These are phyloP conservation scores for Malus asiatica DNA, from an alignment of 306 rosid genomes.

Conservation along the genomic window DNA sequence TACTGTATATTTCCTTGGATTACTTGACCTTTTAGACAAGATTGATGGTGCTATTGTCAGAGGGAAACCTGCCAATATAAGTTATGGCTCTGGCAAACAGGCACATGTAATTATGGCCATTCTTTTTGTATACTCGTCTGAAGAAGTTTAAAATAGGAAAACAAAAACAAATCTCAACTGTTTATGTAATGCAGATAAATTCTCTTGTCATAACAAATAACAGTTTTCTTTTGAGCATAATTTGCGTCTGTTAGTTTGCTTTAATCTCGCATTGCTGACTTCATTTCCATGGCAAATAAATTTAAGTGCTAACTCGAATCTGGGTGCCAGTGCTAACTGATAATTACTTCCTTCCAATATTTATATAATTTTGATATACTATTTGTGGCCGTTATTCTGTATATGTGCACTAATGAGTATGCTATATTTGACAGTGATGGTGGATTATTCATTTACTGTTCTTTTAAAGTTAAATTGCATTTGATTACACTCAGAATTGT, in stretches of 20 bases:
- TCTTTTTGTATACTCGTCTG: slow-evolving; percentile 47
- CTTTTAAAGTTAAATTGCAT: neutral
- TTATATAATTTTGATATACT: neutral
- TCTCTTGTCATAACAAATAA: neutral
- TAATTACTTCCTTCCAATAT: neutral
- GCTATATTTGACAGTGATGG: neutral
- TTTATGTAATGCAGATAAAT: slow-evolving; percentile 24
- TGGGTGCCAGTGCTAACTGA: neutral
- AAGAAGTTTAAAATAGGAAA: slow-evolving; percentile 25
- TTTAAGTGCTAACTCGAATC: neutral
- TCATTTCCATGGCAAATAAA: neutral
- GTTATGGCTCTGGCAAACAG: slow-evolving; percentile 43
- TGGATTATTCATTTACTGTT: neutral
- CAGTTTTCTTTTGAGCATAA: neutral
- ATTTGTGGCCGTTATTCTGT: neutral
- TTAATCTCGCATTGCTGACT: neutral
- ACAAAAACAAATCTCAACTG: slow-evolving; percentile 29
- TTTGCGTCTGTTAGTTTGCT: neutral
- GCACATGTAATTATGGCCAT: slow-evolving; percentile 72
- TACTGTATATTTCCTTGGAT: slow-evolving; percentile 34
- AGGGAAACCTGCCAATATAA: slow-evolving; percentile 47
- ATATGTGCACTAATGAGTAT: neutral
- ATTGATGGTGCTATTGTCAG: slow-evolving; percentile 32
- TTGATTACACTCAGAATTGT: neutral
- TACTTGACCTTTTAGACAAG: slow-evolving; percentile 27